Percentiles rank a stretch among this genome's conserved stretches.
phyloP scores from a whole-genome alignment of 345 rosid species.

The Gossypium longicalyx region DNA sequence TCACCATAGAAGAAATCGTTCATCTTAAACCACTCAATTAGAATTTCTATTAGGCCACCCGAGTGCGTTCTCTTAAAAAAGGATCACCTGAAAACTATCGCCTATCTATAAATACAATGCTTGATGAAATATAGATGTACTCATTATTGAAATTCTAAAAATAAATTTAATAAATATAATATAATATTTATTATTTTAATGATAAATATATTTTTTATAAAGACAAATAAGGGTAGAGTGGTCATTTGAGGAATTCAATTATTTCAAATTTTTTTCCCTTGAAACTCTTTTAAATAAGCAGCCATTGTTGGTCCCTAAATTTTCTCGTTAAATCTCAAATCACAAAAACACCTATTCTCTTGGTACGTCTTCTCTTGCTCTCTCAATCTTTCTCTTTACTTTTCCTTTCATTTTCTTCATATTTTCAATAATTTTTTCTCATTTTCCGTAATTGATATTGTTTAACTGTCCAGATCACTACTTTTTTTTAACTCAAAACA shows the following conservation, averaged over 20 bases:
- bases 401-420: neutral
- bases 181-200: neutral
- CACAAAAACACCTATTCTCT: neutral
- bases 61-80: too few species aligned
- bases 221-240: neutral
- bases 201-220: neutral
- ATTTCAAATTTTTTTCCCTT: neutral
- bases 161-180: neutral
- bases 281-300: neutral
- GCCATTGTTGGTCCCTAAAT: neutral
- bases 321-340: conserved; percentile 6
- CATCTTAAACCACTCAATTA: too few species aligned
- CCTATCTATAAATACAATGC: too few species aligned
- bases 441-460: neutral
- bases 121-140: too few species aligned
- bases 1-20: accelerated
- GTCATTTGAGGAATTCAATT: neutral
- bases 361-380: conserved; percentile 1
- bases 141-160: too few species aligned
- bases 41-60: too few species aligned
- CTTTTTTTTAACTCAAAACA: neutral
- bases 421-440: neutral
- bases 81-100: too few species aligned
- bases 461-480: neutral
- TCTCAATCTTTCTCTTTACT: neutral